Evolutionary conservation across 805 yeast genomes (phyloP).

Genomic region (Lipomyces orientalis): DNA sequence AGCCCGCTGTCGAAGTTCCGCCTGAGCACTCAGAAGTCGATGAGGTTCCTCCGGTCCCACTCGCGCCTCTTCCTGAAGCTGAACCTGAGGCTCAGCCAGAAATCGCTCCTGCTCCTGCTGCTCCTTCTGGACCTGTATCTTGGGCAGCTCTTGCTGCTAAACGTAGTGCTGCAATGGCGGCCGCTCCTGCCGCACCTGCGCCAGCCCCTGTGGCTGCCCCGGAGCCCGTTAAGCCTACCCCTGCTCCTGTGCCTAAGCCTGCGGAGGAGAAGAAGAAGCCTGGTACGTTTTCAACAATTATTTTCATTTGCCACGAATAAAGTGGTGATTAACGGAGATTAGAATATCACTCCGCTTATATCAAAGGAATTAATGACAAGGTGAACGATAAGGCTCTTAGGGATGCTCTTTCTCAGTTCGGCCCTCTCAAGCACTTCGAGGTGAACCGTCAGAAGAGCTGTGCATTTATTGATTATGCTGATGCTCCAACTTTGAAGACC

Average conservation of each 20-base stretch:
- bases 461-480: constrained; percentile 49
- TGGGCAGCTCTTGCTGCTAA: constrained; percentile 44
- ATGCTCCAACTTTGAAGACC: constrained; percentile 41
- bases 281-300: constrained; percentile 7
- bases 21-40: constrained; percentile 26
- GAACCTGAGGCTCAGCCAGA: constrained; percentile 17
- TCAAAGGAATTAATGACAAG: constrained; percentile 44
- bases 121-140: constrained; percentile 39
- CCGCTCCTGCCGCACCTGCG: constrained; percentile 32
- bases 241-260: constrained; percentile 28
- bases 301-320: neutral
- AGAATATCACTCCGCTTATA: constrained; percentile 47
- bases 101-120: constrained; percentile 21
- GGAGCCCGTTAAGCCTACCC: constrained; percentile 37
- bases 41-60: constrained; percentile 29
- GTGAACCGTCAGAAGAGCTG: constrained; percentile 44
- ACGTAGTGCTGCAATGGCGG: constrained; percentile 30
- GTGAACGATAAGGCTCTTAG: constrained; percentile 42
- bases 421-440: constrained; percentile 46
- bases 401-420: constrained; percentile 44
- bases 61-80: constrained; percentile 16
- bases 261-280: constrained; percentile 9
- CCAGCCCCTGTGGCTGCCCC: constrained; percentile 28
- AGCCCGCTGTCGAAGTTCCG: constrained; percentile 29
- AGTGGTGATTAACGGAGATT: constrained; percentile 7